Evolutionary conservation across 148 eudicot genomes (phyloP).

Genomic region (Fallopia convolvulus): DNA sequence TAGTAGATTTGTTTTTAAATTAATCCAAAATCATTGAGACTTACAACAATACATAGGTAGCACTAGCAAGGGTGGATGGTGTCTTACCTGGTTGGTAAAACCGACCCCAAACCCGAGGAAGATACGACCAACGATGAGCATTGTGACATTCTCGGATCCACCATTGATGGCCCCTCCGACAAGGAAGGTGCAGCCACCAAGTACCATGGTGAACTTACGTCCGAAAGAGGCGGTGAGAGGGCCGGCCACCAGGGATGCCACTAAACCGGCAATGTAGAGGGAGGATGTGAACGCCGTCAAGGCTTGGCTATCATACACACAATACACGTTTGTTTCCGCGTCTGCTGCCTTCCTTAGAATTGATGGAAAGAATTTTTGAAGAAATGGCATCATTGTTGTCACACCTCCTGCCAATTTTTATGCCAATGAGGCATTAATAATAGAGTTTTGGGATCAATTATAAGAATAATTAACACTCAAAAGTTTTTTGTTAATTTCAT

Average conservation of each 20-base stretch:
- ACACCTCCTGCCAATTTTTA: constrained; percentile 18
- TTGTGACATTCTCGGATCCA: constrained; percentile 13
- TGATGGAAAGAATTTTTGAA: constrained; percentile 17
- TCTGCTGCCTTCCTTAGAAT: constrained; percentile 5
- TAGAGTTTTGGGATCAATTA: not conserved
- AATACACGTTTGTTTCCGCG: constrained; percentile 17
- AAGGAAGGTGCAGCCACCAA: constrained; percentile 20
- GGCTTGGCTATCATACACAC: constrained; percentile 19
- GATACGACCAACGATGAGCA: constrained; percentile 23
- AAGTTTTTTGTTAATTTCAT: not conserved
- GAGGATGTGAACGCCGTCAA: constrained; percentile 25
- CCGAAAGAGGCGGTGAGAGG: constrained; percentile 16
- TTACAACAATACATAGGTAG: not conserved
- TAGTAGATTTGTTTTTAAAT: no score
- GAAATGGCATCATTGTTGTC: constrained; percentile 19
- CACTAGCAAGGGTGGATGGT: not conserved
- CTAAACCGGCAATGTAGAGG: constrained; percentile 16
- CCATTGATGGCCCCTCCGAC: constrained; percentile 18
- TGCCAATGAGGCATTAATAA: not conserved
- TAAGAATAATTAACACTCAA: not conserved
- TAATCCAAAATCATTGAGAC: not conserved
- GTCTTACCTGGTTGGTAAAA: constrained; percentile 19
- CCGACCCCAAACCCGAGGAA: constrained; percentile 23
- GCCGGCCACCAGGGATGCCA: constrained; percentile 13
- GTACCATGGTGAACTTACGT: constrained; percentile 20